Percentiles rank a stretch among this genome's conserved stretches.
Conservation (phyloP, 2,329 filamentous ascomycete genomes). For the Cladosporium colombiae region DNA sequence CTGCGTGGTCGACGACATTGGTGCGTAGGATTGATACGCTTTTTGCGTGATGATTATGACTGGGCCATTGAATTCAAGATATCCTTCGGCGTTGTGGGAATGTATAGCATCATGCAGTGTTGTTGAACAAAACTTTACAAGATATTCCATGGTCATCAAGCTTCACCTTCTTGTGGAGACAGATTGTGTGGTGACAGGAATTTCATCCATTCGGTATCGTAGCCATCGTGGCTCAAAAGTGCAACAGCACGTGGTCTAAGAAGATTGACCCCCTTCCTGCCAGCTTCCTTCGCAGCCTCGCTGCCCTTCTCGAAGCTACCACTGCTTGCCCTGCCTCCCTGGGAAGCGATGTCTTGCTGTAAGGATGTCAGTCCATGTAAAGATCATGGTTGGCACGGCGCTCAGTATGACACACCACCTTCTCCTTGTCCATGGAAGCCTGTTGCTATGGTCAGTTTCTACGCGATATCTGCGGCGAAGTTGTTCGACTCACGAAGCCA, state of each 20-base stretch:
- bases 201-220: background rate
- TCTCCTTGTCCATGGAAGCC: slow-evolving; percentile 17
- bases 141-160: background rate
- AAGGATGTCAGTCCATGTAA: background rate
- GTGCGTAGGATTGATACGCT: slow-evolving; percentile 2
- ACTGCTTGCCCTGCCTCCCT: slow-evolving; percentile 47
- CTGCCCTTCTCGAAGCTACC: slow-evolving; percentile 24
- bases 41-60: slow-evolving; percentile 9
- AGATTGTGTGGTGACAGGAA: background rate
- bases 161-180: background rate
- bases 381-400: background rate
- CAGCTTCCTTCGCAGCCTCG: slow-evolving; percentile 26
- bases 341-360: slow-evolving; percentile 46
- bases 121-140: background rate
- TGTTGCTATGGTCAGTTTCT: background rate
- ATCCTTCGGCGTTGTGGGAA: slow-evolving; percentile 16
- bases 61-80: slow-evolving; percentile 6
- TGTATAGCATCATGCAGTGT: background rate
- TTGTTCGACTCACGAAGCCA: background rate
- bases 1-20: slow-evolving; percentile 70
- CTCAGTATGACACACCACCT: slow-evolving; percentile 3
- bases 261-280: slow-evolving; percentile 24
- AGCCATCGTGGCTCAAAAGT: slow-evolving; percentile 23
- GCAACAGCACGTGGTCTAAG: background rate
- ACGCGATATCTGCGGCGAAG: background rate